phyloP scores from a whole-genome alignment of 129 eudicot genomes.

The Helichrysum umbraculigerum region DNA sequence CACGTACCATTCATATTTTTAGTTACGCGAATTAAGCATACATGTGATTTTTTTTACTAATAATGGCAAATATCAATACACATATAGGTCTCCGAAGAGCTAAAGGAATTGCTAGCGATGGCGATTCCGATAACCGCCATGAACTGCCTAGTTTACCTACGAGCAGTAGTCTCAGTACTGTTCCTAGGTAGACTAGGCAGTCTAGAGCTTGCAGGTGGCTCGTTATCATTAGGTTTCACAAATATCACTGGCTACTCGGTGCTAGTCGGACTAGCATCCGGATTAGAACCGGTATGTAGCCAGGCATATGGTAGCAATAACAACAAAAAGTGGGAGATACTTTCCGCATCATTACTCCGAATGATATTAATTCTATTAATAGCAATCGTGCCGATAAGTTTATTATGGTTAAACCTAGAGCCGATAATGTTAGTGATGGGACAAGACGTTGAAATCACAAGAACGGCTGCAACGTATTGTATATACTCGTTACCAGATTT shows the following conservation, averaged over 20 bases:
- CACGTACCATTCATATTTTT: no score
- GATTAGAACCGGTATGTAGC: constrained; percentile 86
- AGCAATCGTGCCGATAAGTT: constrained; percentile 64
- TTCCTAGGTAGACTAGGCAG: constrained; percentile 87
- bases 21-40: no score
- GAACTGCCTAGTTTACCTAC: constrained; percentile 72
- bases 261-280: constrained; percentile 78
- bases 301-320: constrained; percentile 85
- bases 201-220: constrained; percentile 92
- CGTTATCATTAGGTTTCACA: constrained; percentile 85
- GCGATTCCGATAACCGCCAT: constrained; percentile 89
- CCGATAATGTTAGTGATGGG: constrained; percentile 71
- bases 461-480: constrained; percentile 72
- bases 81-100: constrained; percentile 68
- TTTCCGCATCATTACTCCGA: constrained; percentile 64
- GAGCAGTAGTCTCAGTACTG: constrained; percentile 81
- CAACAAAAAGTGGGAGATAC: constrained; percentile 60
- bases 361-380: constrained; percentile 70
- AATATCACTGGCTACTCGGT: constrained; percentile 98
- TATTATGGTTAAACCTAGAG: constrained; percentile 68
- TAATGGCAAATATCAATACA: neutral
- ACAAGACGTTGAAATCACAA: constrained; percentile 72
- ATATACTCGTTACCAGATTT: constrained; percentile 74
- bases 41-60: no score
- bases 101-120: constrained; percentile 77